A percentile compares a stretch with the other conserved stretches of the same genome.
These are phyloP conservation scores for Nakazawaea ernobii DNA, from an alignment of 805 yeast genomes.

Conservation along the genomic window DNA sequence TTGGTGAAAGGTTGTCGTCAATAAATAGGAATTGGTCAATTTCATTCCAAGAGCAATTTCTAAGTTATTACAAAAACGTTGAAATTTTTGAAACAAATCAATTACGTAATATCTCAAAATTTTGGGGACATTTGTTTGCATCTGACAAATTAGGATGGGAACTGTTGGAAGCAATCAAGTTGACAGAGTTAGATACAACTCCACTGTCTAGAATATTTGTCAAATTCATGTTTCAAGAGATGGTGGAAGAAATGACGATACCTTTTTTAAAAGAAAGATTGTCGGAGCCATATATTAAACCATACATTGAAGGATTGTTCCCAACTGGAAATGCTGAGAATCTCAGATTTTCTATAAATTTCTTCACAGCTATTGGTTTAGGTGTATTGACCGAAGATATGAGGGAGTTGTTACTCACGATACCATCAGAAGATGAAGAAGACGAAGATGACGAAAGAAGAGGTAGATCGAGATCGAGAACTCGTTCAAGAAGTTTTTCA, in stretches of 20 bases:
- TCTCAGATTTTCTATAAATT: slow-evolving; percentile 77
- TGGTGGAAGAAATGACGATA: slow-evolving; percentile 73
- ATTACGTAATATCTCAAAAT: slow-evolving; percentile 71
- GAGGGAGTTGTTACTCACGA: slow-evolving; percentile 40
- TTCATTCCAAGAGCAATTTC: slow-evolving; percentile 49
- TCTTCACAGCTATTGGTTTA: slow-evolving; percentile 86
- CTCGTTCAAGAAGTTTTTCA: slow-evolving; percentile 1
- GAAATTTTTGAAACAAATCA: slow-evolving; percentile 69
- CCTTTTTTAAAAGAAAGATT: slow-evolving; percentile 42
- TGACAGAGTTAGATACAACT: slow-evolving; percentile 71
- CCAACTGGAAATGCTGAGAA: slow-evolving; percentile 48
- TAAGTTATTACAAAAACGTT: slow-evolving; percentile 46
- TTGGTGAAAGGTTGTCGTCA: slow-evolving; percentile 60
- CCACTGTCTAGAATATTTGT: slow-evolving; percentile 77
- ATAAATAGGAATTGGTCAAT: slow-evolving; percentile 50
- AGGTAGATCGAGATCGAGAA: slow-evolving; percentile 16
- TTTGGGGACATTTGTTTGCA: slow-evolving; percentile 82
- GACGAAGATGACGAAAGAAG: slow-evolving; percentile 11
- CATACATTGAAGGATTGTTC: slow-evolving; percentile 52
- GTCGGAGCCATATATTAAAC: slow-evolving; percentile 44
- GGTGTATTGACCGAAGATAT: slow-evolving; percentile 79
- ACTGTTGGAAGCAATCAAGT: slow-evolving; percentile 43
- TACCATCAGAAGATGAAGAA: slow-evolving; percentile 19
- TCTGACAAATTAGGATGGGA: slow-evolving; percentile 64
- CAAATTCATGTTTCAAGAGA: slow-evolving; percentile 73